Evolutionary conservation across 352 stramenopile genomes (phyloP).

Genomic region (Aphanomyces invadans): DNA sequence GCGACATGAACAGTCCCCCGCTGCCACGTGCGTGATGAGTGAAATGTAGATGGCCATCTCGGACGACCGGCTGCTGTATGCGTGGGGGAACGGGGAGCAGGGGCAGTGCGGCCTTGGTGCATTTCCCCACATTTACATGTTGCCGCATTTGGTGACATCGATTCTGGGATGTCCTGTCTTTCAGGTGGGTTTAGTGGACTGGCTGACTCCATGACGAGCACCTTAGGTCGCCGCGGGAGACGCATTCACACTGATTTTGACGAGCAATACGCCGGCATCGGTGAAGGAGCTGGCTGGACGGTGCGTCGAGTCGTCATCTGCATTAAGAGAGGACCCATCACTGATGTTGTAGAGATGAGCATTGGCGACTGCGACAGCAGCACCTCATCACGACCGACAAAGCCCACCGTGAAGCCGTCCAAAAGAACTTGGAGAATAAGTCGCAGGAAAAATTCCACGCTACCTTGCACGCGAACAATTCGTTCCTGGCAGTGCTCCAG

Average conservation of each 20-base stretch:
- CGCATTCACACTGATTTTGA: constrained; percentile 22
- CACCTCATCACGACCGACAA: not conserved
- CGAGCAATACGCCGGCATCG: not conserved
- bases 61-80: constrained; percentile 46
- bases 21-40: not conserved
- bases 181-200: constrained; percentile 26
- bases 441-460: not conserved
- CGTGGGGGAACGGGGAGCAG: constrained; percentile 66
- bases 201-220: not conserved
- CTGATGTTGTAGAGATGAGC: not conserved
- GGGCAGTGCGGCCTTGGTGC: constrained; percentile 56
- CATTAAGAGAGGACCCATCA: not conserved
- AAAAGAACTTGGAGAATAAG: not conserved
- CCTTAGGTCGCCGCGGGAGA: constrained; percentile 16
- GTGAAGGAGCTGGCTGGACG: not conserved
- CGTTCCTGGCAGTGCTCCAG: not conserved
- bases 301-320: not conserved
- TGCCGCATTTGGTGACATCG: constrained; percentile 58
- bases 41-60: constrained; percentile 23
- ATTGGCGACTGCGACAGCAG: not conserved
- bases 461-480: not conserved
- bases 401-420: not conserved
- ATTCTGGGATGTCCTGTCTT: constrained; percentile 46
- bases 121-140: constrained; percentile 67
- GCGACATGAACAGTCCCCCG: constrained; percentile 26